These are phyloP conservation scores for Chenopodium quinoa DNA, from an alignment of 148 eudicot species.

Conservation along the genomic window DNA sequence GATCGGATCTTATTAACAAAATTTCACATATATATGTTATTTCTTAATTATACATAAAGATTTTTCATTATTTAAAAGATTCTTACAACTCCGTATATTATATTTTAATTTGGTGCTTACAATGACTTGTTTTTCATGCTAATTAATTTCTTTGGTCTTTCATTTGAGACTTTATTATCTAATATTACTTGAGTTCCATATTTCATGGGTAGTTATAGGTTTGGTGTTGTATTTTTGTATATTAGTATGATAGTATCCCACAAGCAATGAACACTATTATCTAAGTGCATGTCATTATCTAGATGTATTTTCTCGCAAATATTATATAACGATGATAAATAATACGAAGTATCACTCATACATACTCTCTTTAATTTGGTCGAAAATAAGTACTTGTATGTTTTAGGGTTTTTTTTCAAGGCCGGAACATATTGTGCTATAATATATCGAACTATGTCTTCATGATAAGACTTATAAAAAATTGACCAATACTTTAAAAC, in stretches of 20 bases:
- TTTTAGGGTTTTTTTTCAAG: too few species aligned
- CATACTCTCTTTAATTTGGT: not conserved
- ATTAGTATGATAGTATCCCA: not conserved
- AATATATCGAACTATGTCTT: too few species aligned
- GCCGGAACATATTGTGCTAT: too few species aligned
- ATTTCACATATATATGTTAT: too few species aligned
- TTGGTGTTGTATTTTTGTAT: conserved; percentile 16
- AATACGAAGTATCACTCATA: not conserved
- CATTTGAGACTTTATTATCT: not conserved
- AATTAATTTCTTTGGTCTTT: not conserved
- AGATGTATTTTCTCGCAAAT: not conserved
- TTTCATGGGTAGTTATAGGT: conserved; percentile 22
- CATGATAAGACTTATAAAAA: too few species aligned
- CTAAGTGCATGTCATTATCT: not conserved
- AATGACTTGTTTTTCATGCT: not conserved
- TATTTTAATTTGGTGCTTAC: not conserved
- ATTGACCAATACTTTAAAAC: too few species aligned
- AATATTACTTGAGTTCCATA: conserved; percentile 13
- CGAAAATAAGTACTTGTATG: too few species aligned
- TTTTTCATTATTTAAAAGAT: too few species aligned
- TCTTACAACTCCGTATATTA: too few species aligned
- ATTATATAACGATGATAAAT: too few species aligned
- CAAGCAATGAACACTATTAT: conserved; percentile 7
- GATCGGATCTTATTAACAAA: too few species aligned
- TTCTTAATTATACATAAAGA: too few species aligned